Percentiles rank a stretch among this genome's conserved stretches.
phyloP scores from a whole-genome alignment of 2,329 filamentous ascomycete species.

The Aspergillus caelatus region DNA sequence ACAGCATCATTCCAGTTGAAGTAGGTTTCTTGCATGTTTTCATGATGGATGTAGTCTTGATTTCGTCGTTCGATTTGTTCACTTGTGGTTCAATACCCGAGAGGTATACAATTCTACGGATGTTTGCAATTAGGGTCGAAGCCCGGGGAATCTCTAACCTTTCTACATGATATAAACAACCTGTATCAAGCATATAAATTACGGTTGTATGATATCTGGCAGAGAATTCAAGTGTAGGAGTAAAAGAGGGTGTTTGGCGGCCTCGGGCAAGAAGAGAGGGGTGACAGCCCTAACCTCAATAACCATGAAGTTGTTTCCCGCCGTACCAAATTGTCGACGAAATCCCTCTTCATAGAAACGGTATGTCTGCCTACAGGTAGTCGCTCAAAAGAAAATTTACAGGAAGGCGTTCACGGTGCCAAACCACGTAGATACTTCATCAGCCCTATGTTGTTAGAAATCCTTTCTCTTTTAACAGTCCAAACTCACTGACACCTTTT shows the following conservation, averaged over 20 bases:
- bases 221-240: not conserved
- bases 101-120: not conserved
- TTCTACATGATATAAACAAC: not conserved
- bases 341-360: not conserved
- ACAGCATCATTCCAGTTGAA: not conserved
- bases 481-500: not conserved
- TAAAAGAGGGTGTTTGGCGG: not conserved
- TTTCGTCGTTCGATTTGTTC: not conserved
- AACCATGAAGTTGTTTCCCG: not conserved
- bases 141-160: not conserved
- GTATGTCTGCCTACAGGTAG: not conserved
- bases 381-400: not conserved
- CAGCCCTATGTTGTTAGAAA: too few species aligned
- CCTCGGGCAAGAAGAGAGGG: not conserved
- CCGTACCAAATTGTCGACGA: not conserved
- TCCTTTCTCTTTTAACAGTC: not conserved
- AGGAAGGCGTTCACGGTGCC: not conserved
- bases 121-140: not conserved
- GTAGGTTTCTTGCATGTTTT: not conserved
- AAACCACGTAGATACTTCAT: not conserved
- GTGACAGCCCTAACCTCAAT: not conserved
- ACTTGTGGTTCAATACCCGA: not conserved
- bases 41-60: not conserved
- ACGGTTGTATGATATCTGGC: not conserved
- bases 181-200: not conserved